Conservation (phyloP, 495 filamentous ascomycete genomes). For the Xylaria flabelliformis region DNA sequence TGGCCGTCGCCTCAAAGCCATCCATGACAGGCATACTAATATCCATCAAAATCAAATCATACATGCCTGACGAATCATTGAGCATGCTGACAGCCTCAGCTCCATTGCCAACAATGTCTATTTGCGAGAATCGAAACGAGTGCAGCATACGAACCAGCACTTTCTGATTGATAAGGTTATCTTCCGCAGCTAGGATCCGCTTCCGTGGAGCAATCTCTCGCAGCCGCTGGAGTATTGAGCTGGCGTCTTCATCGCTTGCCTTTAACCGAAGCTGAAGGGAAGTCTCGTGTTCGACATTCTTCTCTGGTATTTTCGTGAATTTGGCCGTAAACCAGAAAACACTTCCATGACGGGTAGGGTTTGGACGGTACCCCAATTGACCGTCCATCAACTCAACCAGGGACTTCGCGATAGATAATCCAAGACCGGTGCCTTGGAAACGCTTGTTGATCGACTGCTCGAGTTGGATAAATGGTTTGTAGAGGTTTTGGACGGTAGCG, state of each 20-base stretch:
- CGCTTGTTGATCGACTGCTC: slow-evolving; percentile 77
- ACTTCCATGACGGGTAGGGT: slow-evolving; percentile 59
- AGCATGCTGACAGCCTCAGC: slow-evolving; percentile 62
- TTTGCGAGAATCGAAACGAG: slow-evolving; percentile 58
- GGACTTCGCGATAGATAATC: slow-evolving; percentile 78
- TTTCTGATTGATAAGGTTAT: slow-evolving; percentile 69
- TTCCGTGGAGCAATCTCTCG: slow-evolving; percentile 42
- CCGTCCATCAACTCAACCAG: slow-evolving; percentile 76
- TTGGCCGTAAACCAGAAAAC: slow-evolving; percentile 66
- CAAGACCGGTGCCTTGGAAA: slow-evolving; percentile 80
- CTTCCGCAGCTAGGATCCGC: slow-evolving; percentile 62
- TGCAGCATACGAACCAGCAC: slow-evolving; percentile 66
- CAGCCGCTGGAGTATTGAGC: slow-evolving; percentile 30
- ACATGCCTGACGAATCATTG: slow-evolving; percentile 53
- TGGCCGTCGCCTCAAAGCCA: slow-evolving; percentile 47
- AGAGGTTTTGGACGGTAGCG: slow-evolving; percentile 66
- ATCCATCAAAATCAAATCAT: slow-evolving; percentile 63
- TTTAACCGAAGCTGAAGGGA: not conserved
- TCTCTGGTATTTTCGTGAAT: slow-evolving; percentile 51
- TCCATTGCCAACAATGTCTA: slow-evolving; percentile 63
- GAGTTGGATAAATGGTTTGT: slow-evolving; percentile 83
- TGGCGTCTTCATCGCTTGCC: slow-evolving; percentile 27
- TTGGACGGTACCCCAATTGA: slow-evolving; percentile 62
- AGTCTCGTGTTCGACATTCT: not conserved
- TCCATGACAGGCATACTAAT: slow-evolving; percentile 60